These are phyloP conservation scores for Pseudogymnoascus sp. DNA, from an alignment of 2,329 filamentous ascomycete species.

Conservation along the genomic window DNA sequence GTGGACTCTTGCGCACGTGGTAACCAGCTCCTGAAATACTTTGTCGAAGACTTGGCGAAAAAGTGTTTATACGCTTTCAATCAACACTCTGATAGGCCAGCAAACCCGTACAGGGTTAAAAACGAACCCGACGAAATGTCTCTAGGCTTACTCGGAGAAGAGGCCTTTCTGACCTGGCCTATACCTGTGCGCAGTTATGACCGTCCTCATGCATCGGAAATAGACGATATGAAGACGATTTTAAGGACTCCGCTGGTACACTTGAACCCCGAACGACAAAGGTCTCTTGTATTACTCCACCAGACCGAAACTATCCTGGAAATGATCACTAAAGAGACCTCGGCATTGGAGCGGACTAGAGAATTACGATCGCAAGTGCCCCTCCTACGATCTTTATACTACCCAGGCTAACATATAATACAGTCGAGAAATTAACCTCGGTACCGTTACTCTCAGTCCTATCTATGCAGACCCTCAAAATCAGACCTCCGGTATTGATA, in stretches of 20 bases:
- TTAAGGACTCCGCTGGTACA: not conserved
- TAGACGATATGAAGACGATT: slow-evolving; percentile 10
- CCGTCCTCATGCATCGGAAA: not conserved
- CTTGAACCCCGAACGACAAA: not conserved
- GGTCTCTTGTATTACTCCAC: slow-evolving; percentile 8
- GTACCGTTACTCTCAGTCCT: slow-evolving; percentile 4
- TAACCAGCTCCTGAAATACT: slow-evolving; percentile 9
- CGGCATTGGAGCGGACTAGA: not conserved
- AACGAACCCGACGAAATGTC: slow-evolving; percentile 7
- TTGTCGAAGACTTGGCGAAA: slow-evolving; percentile 3
- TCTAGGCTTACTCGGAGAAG: not conserved
- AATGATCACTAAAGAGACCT: slow-evolving; percentile 11
- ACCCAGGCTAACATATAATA: not conserved
- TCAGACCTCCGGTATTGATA: not conserved
- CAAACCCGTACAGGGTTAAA: not conserved
- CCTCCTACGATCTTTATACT: not conserved
- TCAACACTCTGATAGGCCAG: not conserved
- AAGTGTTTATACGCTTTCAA: slow-evolving; percentile 10
- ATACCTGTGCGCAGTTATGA: not conserved
- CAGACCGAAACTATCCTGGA: slow-evolving; percentile 7
- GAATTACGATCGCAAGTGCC: not conserved
- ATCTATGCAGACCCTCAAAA: slow-evolving; percentile 10
- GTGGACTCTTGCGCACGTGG: not conserved
- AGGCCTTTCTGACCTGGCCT: slow-evolving; percentile 9
- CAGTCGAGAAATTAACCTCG: slow-evolving; percentile 6